Conservation (phyloP, 1,284 basidiomycete genomes). For the Erythrobasidium hasegawianum region DNA sequence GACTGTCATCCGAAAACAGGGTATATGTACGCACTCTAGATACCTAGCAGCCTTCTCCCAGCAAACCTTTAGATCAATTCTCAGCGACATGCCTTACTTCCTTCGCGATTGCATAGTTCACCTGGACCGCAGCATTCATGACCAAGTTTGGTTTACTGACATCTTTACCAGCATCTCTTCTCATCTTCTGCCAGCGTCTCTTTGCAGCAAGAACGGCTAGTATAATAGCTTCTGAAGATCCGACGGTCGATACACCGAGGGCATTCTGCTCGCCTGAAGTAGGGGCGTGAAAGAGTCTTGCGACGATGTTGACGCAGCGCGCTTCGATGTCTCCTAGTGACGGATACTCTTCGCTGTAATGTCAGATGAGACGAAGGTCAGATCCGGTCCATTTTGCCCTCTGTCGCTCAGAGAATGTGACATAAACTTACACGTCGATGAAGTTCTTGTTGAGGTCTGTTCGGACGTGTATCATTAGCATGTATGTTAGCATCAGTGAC, state of each 20-base stretch:
- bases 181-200: conserved; percentile 45
- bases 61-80: conserved; percentile 39
- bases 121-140: conserved; percentile 49
- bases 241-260: conserved; percentile 48
- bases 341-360: conserved; percentile 46
- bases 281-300: conserved; percentile 49
- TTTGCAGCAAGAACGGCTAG: conserved; percentile 49
- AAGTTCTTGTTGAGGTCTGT: conserved; percentile 45
- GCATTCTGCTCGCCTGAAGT: conserved; percentile 36
- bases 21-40: conserved; percentile 39
- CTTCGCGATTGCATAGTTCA: conserved; percentile 1
- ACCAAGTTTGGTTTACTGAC: conserved; percentile 48
- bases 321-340: conserved; percentile 41
- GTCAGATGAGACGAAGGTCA: too few species aligned
- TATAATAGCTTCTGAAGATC: conserved; percentile 49
- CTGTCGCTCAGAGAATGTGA: too few species aligned
- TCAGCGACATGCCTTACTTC: neutral
- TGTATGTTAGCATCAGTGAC: neutral
- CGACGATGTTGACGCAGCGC: conserved; percentile 47
- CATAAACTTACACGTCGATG: conserved; percentile 44
- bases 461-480: neutral
- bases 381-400: neutral
- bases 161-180: conserved; percentile 47
- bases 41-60: conserved; percentile 48
- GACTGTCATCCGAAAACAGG: too few species aligned